Evolutionary conservation across 2,329 filamentous ascomycete species (phyloP), one percentile per base, ranked within the genome.

Genomic region (Elsinoe arachidis): DNA sequence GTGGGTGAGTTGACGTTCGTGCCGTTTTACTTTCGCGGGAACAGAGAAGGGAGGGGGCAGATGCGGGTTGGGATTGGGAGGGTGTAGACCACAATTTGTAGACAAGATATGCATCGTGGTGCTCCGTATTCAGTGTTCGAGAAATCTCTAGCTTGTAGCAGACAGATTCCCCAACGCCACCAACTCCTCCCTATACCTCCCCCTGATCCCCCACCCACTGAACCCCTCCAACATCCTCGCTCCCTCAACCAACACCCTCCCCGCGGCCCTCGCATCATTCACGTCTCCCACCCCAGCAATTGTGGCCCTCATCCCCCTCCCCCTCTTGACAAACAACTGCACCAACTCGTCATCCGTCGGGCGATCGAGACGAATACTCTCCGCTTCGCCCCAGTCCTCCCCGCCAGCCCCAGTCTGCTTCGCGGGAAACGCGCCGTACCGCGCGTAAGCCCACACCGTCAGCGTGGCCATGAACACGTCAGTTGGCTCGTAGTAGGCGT

Each of bases 401-500:
- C 15, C n/a, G n/a, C n/a, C 19, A 5, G 35, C 30, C 17, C 5
- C 5, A 2, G 17, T 53, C 34, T 37, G 49, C n/a, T n/a, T 14
- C 5, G 2, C 9, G 3, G 26, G 49, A 46, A 63, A 67, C 9
- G 60, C 67, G 3, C 72, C 68, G 39, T 43, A 43, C 6, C 39
- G 39, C 12, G 39, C 39, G 60, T 76, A 87, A 0, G 80, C 79
- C 86, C 86, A 89, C 10, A 88, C 69, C 0, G 80, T 78, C 3
- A 89, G 72, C 10, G 80, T 76, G 3, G 82, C 83, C 62, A 88
- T 83, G 62, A 85, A 85, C 0, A 87, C 76, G 0, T 80, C 80
- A 2, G 87, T 79, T 0, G 84, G 81, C 62, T 82, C 80, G 66
- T 87, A 86, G 60, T 78, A 78, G 5, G 71, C 73, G 60, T 74